Base-by-base conservation (phyloP, 2,329 filamentous ascomycete species). In the Xylariaceae sp. region DNA sequence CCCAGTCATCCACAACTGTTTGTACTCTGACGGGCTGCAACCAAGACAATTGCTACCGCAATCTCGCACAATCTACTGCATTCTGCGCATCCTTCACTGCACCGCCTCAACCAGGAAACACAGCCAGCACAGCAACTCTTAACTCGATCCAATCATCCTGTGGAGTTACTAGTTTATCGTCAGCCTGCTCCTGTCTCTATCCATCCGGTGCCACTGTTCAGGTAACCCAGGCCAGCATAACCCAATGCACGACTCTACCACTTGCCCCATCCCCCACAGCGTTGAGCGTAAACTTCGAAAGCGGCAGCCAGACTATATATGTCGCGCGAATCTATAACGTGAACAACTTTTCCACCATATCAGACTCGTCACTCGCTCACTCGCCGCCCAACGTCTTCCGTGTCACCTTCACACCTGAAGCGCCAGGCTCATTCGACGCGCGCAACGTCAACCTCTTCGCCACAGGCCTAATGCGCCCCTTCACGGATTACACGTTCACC, bases 41-140 rank as follows among this genome's bases (percentile, higher is more conserved):
- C 26, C 54, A 57, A 39, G 54, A 57, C 29, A 57, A 57, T 29
- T 57, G 54, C 24, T 57, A 57, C 37, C 54, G 54, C 23, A 33
- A 53, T 36, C 49, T 57, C 11, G 54, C 16, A n/a, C 48, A 53
- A 8, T 57, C 54, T 6, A 53, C 54, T 7, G 54, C 54, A 33
- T 57, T 57, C 17, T 57, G 54, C 17, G 48, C 49, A 31, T 48
- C 49, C 11, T 53, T 48, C 31, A 57, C 54, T 4, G 49, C 54
- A 11, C 54, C 54, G n/a, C 54, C 54, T 33, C 31, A 24, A 33
- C 17, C 48, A 7, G 54, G 43, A 46, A 33, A 34, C 8, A 53
- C 54, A 12, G 21, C 54, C 9, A 51, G 39, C n/a, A 57, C 49
- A 14, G 36, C 31, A 12, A 43, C 29, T 33, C 49, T 57, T 4